Percentiles rank a stretch among this genome's conserved stretches.
Evolutionary conservation across 768 basidiomycete genomes (phyloP).

Genomic region (Boletus edulis): DNA sequence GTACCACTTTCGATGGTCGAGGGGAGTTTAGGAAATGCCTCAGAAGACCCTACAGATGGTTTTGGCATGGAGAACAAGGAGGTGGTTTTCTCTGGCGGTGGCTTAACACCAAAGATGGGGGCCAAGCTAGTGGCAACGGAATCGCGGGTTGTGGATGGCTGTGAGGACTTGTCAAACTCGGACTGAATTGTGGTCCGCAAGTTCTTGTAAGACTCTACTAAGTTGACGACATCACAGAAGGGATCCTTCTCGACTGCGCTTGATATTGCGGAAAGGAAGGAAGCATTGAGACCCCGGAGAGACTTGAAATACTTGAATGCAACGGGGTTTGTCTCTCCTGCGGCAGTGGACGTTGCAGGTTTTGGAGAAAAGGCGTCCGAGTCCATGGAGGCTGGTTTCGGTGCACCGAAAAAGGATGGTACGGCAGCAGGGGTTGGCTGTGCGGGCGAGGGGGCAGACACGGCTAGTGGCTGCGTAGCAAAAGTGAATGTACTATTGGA

Average conservation of each 20-base stretch:
- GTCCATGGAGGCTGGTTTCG: slow-evolving; percentile 17
- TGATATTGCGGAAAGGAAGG: slow-evolving; percentile 56
- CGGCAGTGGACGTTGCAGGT: slow-evolving; percentile 14
- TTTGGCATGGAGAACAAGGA: slow-evolving; percentile 32
- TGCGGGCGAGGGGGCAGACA: slow-evolving; percentile 9
- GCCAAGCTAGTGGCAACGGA: slow-evolving; percentile 8
- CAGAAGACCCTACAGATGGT: slow-evolving; percentile 27
- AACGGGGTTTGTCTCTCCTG: slow-evolving; percentile 28
- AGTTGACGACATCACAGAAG: slow-evolving; percentile 57
- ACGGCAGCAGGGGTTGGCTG: slow-evolving; percentile 19
- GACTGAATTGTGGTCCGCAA: slow-evolving; percentile 54
- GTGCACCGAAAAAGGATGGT: slow-evolving; percentile 12
- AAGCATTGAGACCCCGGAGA: slow-evolving; percentile 73
- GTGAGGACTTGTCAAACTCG: slow-evolving; percentile 45
- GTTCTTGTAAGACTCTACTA: slow-evolving; percentile 58
- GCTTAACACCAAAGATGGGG: slow-evolving; percentile 11
- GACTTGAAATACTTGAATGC: slow-evolving; percentile 61
- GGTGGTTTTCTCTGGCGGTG: slow-evolving; percentile 15
- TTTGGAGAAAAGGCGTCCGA: slow-evolving; percentile 25
- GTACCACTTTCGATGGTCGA: slow-evolving; percentile 18
- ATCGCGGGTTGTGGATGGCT: slow-evolving; percentile 4
- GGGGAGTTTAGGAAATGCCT: slow-evolving; percentile 6
- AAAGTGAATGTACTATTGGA: slow-evolving; percentile 43
- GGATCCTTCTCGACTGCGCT: slow-evolving; percentile 65
- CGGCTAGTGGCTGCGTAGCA: slow-evolving; percentile 25